Base-by-base conservation (phyloP, 2,329 filamentous ascomycete genomes). In the Epichloe gansuensis region DNA sequence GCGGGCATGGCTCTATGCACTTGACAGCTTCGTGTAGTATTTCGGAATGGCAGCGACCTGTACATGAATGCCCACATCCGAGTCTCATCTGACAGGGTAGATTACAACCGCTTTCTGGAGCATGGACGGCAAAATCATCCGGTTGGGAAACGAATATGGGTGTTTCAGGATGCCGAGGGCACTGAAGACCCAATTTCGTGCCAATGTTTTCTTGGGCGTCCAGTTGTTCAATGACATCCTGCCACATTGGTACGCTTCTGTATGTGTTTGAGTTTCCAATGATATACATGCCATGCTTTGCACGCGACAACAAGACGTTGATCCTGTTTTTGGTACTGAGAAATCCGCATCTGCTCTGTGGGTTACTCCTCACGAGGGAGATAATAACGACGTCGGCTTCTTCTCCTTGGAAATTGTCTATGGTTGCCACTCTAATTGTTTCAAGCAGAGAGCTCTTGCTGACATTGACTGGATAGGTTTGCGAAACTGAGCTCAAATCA, bases 331-430 rank as follows among this genome's bases (percentile, higher is more conserved):
- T 69, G 0, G 81, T 83, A 28, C 69, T 75, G 1, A 91, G 69
- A 54, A 90, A 91, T 0, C 86, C 86, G 17, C 76, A 75, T 5
- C 74, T 77, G 8, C 67, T 68, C 7, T 75, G 59, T 0, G 63
- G 55, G 57, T 91, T 91, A 66, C 84, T 87, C 42, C 86, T 76
- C 0, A 88, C 84, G 0, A 91, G 69, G 0, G 82, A 86, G 0
- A 90, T 70, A 3, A 91, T 70, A 0, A 91, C 72, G 8, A 91
- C 69, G 50, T 86, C 83, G 2, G 81, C 82, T 60, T 91, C 85
- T 61, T 91, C 85, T 0, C 86, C 86, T 59, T 91, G 85, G 52
- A 88, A 90, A 57, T 89, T 90, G 62, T 88, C 83, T 0, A 88
- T 76, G 0, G 83, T 88, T 0, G 83, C 82, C 0, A 84, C 64